A percentile compares a stretch with the other conserved stretches of the same genome.
Conservation (phyloP, 2,329 filamentous ascomycete species). For the Alternaria viburni region DNA sequence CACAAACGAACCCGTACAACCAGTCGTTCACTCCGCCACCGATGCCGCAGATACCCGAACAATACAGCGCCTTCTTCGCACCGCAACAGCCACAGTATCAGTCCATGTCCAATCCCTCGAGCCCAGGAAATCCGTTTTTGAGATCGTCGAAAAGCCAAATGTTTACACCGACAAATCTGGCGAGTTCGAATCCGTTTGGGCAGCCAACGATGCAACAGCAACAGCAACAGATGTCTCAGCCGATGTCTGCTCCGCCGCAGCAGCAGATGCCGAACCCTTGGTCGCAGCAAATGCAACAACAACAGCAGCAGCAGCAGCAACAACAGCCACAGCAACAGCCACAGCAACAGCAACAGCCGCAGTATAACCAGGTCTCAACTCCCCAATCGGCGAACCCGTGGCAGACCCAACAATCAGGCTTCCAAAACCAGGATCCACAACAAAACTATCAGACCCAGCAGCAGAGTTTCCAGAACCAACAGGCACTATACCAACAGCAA, state of each 20-base stretch:
- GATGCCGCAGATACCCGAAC: constrained; percentile 49
- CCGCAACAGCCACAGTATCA: constrained; percentile 44
- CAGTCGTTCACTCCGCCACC: constrained; percentile 51
- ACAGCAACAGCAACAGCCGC: constrained; percentile 11
- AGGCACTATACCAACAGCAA: constrained; percentile 31
- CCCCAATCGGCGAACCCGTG: constrained; percentile 30
- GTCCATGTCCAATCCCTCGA: constrained; percentile 48
- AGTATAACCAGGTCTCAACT: constrained; percentile 11
- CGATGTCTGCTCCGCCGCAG: constrained; percentile 18
- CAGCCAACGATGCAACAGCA: constrained; percentile 30
- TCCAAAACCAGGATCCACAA: constrained; percentile 25
- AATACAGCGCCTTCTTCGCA: constrained; percentile 44
- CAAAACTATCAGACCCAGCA: constrained; percentile 21
- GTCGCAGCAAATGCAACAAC: constrained; percentile 24
- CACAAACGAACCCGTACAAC: constrained; percentile 50
- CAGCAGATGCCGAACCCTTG: constrained; percentile 34
- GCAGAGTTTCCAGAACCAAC: constrained; percentile 23
- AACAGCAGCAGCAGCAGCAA: constrained; percentile 7
- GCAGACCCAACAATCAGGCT: constrained; percentile 32
- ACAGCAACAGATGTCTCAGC: constrained; percentile 30
- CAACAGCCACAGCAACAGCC: constrained; percentile 1
- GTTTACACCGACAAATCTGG: constrained; percentile 42
- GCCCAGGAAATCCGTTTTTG: constrained; percentile 53
- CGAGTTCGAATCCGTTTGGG: constrained; percentile 49
- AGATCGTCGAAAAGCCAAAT: constrained; percentile 52